phyloP scores from a whole-genome alignment of 371 early-diverging fungal genomes.

The Rhizopus microsporus region DNA sequence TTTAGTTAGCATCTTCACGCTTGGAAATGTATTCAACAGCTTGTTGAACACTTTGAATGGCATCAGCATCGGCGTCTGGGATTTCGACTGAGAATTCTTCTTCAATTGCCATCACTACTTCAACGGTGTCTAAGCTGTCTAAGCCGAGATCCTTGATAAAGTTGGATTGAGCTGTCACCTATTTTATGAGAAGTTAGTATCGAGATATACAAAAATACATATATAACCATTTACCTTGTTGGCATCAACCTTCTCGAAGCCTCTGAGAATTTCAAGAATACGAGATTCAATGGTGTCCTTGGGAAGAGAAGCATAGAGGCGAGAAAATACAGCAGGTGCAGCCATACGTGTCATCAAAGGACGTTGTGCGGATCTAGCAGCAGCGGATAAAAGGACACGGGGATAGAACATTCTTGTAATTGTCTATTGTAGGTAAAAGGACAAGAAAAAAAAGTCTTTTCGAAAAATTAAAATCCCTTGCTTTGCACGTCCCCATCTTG shows the following conservation, averaged over 20 bases:
- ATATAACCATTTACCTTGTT: constrained; percentile 71
- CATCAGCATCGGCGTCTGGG: constrained; percentile 96
- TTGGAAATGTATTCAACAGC: constrained; percentile 86
- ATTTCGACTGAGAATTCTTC: constrained; percentile 98
- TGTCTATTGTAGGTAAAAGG: constrained; percentile 2
- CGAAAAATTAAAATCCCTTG: neutral
- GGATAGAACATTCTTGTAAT: constrained; percentile 15
- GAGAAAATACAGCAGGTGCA: constrained; percentile 31
- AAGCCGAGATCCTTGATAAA: constrained; percentile 94
- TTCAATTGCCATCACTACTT: constrained; percentile 98
- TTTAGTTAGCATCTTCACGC: constrained; percentile 80
- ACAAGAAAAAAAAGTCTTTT: neutral
- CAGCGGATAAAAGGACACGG: constrained; percentile 39
- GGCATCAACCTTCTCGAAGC: constrained; percentile 93
- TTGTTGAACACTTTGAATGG: constrained; percentile 84
- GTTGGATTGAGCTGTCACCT: constrained; percentile 85
- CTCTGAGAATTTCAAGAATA: constrained; percentile 83
- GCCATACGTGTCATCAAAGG: constrained; percentile 24
- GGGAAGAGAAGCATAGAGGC: constrained; percentile 60
- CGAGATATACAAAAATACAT: neutral
- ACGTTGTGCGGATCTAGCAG: constrained; percentile 34
- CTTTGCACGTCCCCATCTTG: neutral
- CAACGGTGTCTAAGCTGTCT: constrained; percentile 95
- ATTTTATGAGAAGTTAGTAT: constrained; percentile 5
- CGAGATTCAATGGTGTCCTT: constrained; percentile 73